Percentiles rank a stretch among this genome's conserved stretches.
Conservation (phyloP, 495 filamentous ascomycete genomes). For the Thermochaetoides thermophila region DNA sequence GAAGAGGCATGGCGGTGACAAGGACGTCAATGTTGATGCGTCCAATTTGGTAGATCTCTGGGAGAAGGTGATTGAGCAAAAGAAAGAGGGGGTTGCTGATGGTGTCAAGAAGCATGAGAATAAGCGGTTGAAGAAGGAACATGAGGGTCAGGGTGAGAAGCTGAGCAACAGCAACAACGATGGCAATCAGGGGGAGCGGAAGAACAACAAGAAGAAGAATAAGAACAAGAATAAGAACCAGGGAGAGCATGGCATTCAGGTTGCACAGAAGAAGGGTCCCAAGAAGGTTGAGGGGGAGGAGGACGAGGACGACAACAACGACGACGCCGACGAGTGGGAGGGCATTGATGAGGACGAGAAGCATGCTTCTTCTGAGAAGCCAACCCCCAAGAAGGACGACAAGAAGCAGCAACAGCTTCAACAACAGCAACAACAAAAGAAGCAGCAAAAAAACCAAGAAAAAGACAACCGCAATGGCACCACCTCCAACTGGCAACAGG, state of each 20-base stretch:
- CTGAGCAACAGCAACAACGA: conserved; percentile 1
- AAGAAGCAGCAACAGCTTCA: no score
- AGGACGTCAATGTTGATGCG: conserved; percentile 51
- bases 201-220: conserved; percentile 27
- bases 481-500: conserved; percentile 2
- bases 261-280: conserved; percentile 31
- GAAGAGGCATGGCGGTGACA: conserved; percentile 39
- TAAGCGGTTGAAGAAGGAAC: conserved; percentile 18
- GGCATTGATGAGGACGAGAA: conserved; percentile 11
- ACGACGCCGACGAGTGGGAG: conserved; percentile 7
- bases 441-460: conserved; percentile 4
- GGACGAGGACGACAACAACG: conserved; percentile 6
- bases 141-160: conserved; percentile 6
- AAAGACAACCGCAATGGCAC: background rate
- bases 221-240: conserved; percentile 24
- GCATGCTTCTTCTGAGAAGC: conserved; percentile 13
- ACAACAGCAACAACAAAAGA: conserved; percentile 2
- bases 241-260: no score
- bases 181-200: conserved; percentile 13
- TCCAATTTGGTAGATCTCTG: conserved; percentile 64
- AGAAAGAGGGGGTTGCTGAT: no score
- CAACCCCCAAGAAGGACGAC: conserved; percentile 23
- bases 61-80: conserved; percentile 63
- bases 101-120: conserved; percentile 25
- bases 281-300: conserved; percentile 19